These are phyloP conservation scores for Coniochaeta pulveracea DNA, from an alignment of 2,329 filamentous ascomycete species.

Conservation along the genomic window DNA sequence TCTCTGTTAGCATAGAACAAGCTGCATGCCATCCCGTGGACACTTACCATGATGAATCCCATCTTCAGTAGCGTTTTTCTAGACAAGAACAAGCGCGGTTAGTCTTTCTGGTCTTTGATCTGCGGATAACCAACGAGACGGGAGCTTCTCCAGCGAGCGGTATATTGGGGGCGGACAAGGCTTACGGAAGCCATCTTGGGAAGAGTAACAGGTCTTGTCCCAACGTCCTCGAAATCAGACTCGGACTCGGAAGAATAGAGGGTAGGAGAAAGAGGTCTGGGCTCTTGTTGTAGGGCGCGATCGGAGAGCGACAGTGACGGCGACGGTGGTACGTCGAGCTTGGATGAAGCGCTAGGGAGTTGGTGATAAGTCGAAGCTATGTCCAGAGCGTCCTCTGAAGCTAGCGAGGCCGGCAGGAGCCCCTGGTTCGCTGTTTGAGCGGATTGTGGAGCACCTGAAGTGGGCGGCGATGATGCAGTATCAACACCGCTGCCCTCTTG, in stretches of 20 bases:
- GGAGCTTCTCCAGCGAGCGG: slow-evolving; percentile 3
- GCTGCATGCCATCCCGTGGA: neutral
- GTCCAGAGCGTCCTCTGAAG: slow-evolving; percentile 13
- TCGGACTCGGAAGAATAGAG: slow-evolving; percentile 19
- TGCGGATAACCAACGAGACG: too few relatives aligned
- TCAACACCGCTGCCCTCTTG: slow-evolving; percentile 11
- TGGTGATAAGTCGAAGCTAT: slow-evolving; percentile 13
- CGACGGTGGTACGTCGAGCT: neutral
- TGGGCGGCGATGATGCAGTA: slow-evolving; percentile 13
- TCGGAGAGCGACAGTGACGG: slow-evolving; percentile 19
- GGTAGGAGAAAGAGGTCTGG: slow-evolving; percentile 14
- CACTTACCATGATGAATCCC: slow-evolving; percentile 26
- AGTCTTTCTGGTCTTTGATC: neutral
- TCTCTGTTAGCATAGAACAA: slow-evolving; percentile 12
- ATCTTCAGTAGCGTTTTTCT: slow-evolving; percentile 23
- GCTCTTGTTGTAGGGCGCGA: neutral
- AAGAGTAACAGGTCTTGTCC: slow-evolving; percentile 14
- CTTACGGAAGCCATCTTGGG: slow-evolving; percentile 47
- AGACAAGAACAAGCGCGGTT: neutral
- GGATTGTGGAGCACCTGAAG: slow-evolving; percentile 12
- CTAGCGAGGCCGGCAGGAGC: slow-evolving; percentile 15
- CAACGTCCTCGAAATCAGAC: slow-evolving; percentile 15
- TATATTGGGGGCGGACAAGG: slow-evolving; percentile 13
- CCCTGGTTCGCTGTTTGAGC: slow-evolving; percentile 15
- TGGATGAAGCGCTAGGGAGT: slow-evolving; percentile 3